Base-by-base conservation (phyloP, 2,329 filamentous ascomycete genomes). In the Epichloe scottii region DNA sequence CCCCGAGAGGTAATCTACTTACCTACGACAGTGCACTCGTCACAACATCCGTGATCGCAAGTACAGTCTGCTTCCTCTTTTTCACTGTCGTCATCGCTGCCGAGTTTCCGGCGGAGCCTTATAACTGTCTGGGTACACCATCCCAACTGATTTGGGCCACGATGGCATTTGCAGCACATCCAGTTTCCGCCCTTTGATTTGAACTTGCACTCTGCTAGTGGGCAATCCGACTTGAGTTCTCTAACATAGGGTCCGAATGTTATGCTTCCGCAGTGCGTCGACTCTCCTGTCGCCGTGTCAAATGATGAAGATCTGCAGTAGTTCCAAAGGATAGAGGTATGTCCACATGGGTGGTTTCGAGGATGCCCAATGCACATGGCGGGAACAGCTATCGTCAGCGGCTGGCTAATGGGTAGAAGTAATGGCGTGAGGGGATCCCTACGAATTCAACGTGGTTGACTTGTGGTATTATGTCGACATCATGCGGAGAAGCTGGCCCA, bases 1-100 rank as follows among this genome's bases (percentile, higher is more conserved):
- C 15, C 19, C 10, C 11, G 11, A 10, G 11, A 37, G 19, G 14
- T 34, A 12, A 3, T 23, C 12, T 38, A 66, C 72, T 62, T 56
- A 75, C 73, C 58, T 41, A 69, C 68, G 45, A 66, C 66, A 26
- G 64, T 68, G 55, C 76, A 79, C 26, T 68, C 67, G 49, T 65
- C 67, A 58, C 76, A 79, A 56, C 75, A 78, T 14, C 72, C 73
- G 53, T 79, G 76, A 49, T 75, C 73, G 51, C 76, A 79, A 2
- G 68, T 66, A 26, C 63, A 63, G 50, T 71, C 64, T 45, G 68
- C 60, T 19, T 64, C 59, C 50, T 73, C 70, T 19, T 62, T 56
- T 11, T 60, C 59, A 49, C 59, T 59, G 1, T 63, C 66, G 11
- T 66, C 56, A 6, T 60, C 53, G 52, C 47, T 41, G 4, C 42